Evolutionary conservation across 345 rosid species (phyloP), one percentile per base, ranked within the genome.

Genomic region (Linum trigynum): DNA sequence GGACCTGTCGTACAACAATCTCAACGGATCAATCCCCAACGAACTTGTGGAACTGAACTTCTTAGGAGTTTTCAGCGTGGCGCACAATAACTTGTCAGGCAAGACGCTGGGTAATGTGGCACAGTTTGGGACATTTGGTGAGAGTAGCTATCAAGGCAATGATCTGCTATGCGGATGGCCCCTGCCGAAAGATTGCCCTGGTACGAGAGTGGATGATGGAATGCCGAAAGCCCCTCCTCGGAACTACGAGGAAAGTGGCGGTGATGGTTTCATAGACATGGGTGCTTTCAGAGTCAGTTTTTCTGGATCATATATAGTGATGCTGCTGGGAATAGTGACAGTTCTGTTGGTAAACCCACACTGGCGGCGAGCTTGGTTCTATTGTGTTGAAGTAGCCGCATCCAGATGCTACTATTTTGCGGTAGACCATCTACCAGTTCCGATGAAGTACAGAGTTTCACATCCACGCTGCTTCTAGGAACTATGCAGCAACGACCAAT

Each of bases 1-100:
- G 62, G 62, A 59, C 37, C 39, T 59, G 32, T 59, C 62, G 3
- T 59, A 59, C 62, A 59, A 59, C 62, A 59, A 59, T 3, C 36
- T 59, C 39, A 38, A 7, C 11, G 62, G 62, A 59, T 23, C 15
- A 35, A 59, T 59, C 36, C 62, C 62, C 6, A 7, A 5, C 36
- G 8, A 35, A 0, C 14, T 59, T 4, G 39, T 38, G 4, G 39
- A 59, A 5, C 39, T 59, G 1, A 36, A 23, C 39, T 59, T 35
- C 39, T 23, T 59, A 35, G 37, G 39, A 11, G 37, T 11, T 59
- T 59, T 59, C 12, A 59, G 62, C 39, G 62, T 59, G 15, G 62
- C 62, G 1, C 37, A 59, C 39, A 59, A 59, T 14, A 59, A 59
- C 4, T 36, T 59, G 15, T 32, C 39, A 2, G 62, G 62, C 14